These are phyloP conservation scores for Microbotryum lychnidis-dioicae DNA, from an alignment of 1,284 basidiomycete genomes.

Conservation along the genomic window DNA sequence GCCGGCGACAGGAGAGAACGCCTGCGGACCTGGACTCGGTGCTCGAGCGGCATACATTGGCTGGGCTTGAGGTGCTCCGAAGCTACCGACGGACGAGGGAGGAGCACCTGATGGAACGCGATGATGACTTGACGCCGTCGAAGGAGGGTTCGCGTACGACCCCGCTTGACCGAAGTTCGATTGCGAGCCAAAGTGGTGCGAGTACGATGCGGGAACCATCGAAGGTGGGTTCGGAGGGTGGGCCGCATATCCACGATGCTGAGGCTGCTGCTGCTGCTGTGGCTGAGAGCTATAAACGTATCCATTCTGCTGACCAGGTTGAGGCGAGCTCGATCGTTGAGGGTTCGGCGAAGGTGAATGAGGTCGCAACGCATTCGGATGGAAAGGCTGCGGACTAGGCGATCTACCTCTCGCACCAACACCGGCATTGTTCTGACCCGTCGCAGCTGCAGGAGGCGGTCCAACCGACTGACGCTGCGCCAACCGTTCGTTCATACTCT, in stretches of 20 bases:
- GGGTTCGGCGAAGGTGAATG: not conserved
- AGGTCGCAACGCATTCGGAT: slow-evolving; percentile 14
- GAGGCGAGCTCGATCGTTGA: not conserved
- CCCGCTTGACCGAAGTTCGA: no score
- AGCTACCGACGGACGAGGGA: no score
- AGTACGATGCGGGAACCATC: not conserved
- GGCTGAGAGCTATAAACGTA: not conserved
- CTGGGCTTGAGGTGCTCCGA: no score
- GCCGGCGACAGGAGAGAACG: not conserved
- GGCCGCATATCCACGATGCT: slow-evolving; percentile 9
- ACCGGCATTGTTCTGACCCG: slow-evolving; percentile 2
- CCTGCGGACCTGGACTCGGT: no score
- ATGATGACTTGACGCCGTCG: no score
- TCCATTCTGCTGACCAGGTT: not conserved
- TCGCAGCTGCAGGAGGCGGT: slow-evolving; percentile 5
- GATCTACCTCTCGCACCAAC: slow-evolving; percentile 9
- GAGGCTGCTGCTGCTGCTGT: slow-evolving; percentile 1
- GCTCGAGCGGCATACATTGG: no score
- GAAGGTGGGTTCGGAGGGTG: not conserved
- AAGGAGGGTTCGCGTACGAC: no score
- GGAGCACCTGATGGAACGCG: no score
- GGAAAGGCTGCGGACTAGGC: slow-evolving; percentile 13
- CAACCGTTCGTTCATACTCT: slow-evolving; percentile 12
- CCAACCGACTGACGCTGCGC: slow-evolving; percentile 11
- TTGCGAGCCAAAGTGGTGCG: not conserved